Base-by-base conservation (phyloP, 2,329 filamentous ascomycete species). In the Penicillium sp. region DNA sequence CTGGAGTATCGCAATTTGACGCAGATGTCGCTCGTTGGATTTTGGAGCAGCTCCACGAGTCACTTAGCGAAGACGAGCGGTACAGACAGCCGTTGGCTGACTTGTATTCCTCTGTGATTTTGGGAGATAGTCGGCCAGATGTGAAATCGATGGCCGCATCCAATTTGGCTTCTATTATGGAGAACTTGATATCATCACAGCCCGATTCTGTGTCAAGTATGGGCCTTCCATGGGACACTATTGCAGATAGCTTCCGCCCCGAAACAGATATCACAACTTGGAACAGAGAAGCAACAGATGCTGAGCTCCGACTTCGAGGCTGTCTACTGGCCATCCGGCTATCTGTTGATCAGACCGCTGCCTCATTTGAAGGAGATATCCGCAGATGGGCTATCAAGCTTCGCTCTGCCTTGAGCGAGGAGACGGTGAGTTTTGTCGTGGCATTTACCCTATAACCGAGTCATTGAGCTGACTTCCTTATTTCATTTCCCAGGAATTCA, bases 351-450 rank as follows among this genome's bases (percentile, higher is more conserved):
- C 42, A 55, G 5, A 55, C 64, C 31, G 26, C 52, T 5, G 28
- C 53, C 10, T 51, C 53, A 8, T 59, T 68, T 11, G 61, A 67
- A 30, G 50, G 44, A 0, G 68, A 68, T 33, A 41, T 76, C 25
- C 58, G 61, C 10, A 63, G 59, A 38, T 75, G 73, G 69, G 61
- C 65, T 17, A 63, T 70, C 12, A 71, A 68, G 49, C 60, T 77
- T 26, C 69, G 69, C 14, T 75, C 68, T 43, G 74, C 75, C 0
- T 64, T 76, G 42, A 61, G 63, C n/a, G 75, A 77, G 55, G 74
- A 77, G 61, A 77, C 73, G 0, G 74, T 77, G 62, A 61, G 73
- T 64, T 19, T 19, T 8, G 4, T 17, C 7, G 4, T 11, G 26
- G 5, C 5, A 10, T 28, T 17, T 36, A 5, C 16, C 10, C 4